Percentiles rank a stretch among this genome's conserved stretches.
Evolutionary conservation across 2,329 filamentous ascomycete genomes (phyloP).

Genomic region (Fusarium pseudograminearum): DNA sequence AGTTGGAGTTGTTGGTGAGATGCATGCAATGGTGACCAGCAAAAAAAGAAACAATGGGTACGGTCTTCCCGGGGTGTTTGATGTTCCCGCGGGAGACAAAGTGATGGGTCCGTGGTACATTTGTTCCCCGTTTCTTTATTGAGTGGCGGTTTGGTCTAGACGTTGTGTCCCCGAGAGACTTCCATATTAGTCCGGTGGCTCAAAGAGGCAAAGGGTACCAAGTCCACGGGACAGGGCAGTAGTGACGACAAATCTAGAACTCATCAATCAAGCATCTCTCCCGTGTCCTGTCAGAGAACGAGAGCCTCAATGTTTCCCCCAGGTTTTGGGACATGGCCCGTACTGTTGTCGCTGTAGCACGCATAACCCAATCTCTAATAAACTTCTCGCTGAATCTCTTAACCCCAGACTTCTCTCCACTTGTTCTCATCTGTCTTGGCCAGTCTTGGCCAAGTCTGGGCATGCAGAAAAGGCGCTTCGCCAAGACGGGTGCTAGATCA

Average conservation of each 20-base stretch:
- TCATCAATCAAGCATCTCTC: background rate
- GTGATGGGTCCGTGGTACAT: background rate
- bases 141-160: background rate
- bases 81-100: background rate
- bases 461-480: background rate
- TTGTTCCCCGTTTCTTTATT: background rate
- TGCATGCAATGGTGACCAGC: background rate
- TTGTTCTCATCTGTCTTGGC: background rate
- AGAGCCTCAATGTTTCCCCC: background rate
- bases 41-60: background rate
- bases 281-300: background rate
- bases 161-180: background rate
- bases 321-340: background rate
- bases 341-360: background rate
- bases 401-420: constrained; percentile 5
- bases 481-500: constrained; percentile 4
- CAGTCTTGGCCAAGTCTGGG: constrained; percentile 2
- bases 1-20: constrained; percentile 2
- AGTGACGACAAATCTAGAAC: background rate
- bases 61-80: background rate
- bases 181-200: background rate
- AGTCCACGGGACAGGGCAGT: background rate
- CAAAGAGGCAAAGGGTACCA: background rate
- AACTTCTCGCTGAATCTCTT: background rate
- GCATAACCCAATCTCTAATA: constrained; percentile 2